Base-by-base conservation (phyloP, 257 asterid genomes). In the Echium plantagineum region DNA sequence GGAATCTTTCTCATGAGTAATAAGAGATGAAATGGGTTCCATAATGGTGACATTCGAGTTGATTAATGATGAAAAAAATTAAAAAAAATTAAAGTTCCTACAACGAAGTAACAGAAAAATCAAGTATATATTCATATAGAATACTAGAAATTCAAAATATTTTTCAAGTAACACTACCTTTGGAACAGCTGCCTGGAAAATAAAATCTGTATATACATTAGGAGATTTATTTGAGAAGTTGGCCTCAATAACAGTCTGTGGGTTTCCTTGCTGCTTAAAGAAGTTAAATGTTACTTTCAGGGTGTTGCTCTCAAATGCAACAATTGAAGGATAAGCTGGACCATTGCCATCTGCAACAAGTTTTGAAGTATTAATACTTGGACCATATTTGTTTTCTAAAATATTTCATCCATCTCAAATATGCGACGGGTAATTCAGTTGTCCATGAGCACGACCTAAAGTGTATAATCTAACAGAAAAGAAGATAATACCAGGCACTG, bases 151-250 rank as follows among this genome's bases (percentile, higher is more conserved):
- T 21, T 54, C 7, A 15, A 46, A 4, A 1, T 53, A 28, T 18
- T 47, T 10, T 31, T 31, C 9, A 35, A 35, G 19, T 26, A 31
- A 7, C 32, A 65, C 57, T 86, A 93, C 99, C 99, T 93, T 93
- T 21, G 99, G 99, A 22, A 93, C 99, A 0, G 99, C 99, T 21
- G 96, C 94, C 87, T 83, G 97, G 78, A 93, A 93, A 57, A 89
- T 72, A 28, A 93, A 93, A 74, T 85, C 83, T 17, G 94, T 80
- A 77, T 73, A 86, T 24, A 67, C 69, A 71, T 86, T 71, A 61
- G 86, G 63, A 9, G 96, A 83, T 68, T 84, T 89, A 75, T 93
- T 93, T 35, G 61, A 57, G 76, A 93, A 89, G 58, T 74, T 73
- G 66, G 99, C 95, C 76, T 93, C 91, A 31, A 93, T 76, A 16